Evolutionary conservation across 129 eudicot genomes (phyloP).

Genomic region (Calendula officinalis): DNA sequence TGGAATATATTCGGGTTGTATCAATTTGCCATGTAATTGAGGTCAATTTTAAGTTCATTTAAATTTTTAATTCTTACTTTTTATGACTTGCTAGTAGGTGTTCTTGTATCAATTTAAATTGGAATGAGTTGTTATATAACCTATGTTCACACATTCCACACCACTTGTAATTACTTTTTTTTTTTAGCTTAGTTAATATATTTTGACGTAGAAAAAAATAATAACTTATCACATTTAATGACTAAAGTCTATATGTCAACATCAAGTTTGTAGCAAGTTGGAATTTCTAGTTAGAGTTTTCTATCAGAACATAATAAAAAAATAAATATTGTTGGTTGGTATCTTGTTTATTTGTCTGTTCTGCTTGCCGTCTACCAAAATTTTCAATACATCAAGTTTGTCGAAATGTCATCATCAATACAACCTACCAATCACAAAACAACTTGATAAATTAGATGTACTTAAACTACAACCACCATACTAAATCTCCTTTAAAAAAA

Average conservation of each 20-base stretch:
- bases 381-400: constrained; percentile 23
- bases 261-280: constrained; percentile 28
- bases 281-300: constrained; percentile 16
- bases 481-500: neutral
- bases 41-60: too few species aligned
- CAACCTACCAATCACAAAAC: constrained; percentile 18
- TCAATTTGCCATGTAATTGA: constrained; percentile 15
- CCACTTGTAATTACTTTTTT: too few species aligned
- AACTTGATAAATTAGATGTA: neutral
- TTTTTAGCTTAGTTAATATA: too few species aligned
- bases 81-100: too few species aligned
- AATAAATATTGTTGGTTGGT: neutral
- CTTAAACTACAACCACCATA: neutral
- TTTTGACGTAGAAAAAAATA: too few species aligned
- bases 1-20: constrained; percentile 35
- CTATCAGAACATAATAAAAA: neutral
- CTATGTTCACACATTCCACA: too few species aligned
- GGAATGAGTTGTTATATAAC: too few species aligned
- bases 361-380: constrained; percentile 15
- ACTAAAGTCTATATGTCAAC: constrained; percentile 2
- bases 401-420: constrained; percentile 21
- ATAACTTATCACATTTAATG: too few species aligned
- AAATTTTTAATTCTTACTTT: too few species aligned
- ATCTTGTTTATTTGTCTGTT: constrained; percentile 30
- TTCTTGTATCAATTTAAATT: too few species aligned